Evolutionary conservation across 345 rosid species (phyloP).

Genomic region (Eucalyptus melliodora): DNA sequence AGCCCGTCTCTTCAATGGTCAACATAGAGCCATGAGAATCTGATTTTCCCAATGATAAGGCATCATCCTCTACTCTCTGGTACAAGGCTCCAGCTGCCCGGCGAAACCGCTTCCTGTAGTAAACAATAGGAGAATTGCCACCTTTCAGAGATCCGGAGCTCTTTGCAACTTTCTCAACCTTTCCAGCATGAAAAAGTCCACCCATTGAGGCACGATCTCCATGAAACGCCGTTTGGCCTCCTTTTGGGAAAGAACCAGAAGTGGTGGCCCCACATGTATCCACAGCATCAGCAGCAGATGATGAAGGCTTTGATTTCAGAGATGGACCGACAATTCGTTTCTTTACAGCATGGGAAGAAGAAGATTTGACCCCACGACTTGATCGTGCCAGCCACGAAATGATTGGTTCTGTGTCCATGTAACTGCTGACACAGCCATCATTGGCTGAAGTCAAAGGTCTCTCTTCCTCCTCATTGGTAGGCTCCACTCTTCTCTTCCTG

Average conservation of each 20-base stretch:
- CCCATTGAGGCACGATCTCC: slow-evolving; percentile 14
- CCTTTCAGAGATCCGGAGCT: slow-evolving; percentile 15
- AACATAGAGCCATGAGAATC: slow-evolving; percentile 19
- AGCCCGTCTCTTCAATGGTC: slow-evolving; percentile 6
- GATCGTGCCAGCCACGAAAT: slow-evolving; percentile 87
- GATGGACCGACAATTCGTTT: slow-evolving; percentile 24
- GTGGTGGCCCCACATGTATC: slow-evolving; percentile 4
- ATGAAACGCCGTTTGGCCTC: slow-evolving; percentile 8
- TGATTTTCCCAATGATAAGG: neutral
- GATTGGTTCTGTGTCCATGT: slow-evolving; percentile 83
- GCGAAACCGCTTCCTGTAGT: slow-evolving; percentile 67
- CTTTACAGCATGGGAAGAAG: slow-evolving; percentile 32
- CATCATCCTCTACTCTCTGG: slow-evolving; percentile 1
- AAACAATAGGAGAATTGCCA: slow-evolving; percentile 54
- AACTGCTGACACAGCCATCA: slow-evolving; percentile 31
- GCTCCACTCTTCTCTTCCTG: slow-evolving; percentile 26
- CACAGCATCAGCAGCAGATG: slow-evolving; percentile 7
- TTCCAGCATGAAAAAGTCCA: slow-evolving; percentile 10
- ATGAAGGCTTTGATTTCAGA: neutral
- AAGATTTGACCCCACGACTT: slow-evolving; percentile 21
- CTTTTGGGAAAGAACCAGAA: slow-evolving; percentile 8
- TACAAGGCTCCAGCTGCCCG: slow-evolving; percentile 5
- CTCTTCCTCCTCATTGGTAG: slow-evolving; percentile 21
- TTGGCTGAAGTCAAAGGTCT: slow-evolving; percentile 26
- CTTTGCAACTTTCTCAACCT: slow-evolving; percentile 14